Evolutionary conservation across 2,329 filamentous ascomycete genomes (phyloP), one percentile per base, ranked within the genome.

Genomic region (Trichoderma lentiforme): DNA sequence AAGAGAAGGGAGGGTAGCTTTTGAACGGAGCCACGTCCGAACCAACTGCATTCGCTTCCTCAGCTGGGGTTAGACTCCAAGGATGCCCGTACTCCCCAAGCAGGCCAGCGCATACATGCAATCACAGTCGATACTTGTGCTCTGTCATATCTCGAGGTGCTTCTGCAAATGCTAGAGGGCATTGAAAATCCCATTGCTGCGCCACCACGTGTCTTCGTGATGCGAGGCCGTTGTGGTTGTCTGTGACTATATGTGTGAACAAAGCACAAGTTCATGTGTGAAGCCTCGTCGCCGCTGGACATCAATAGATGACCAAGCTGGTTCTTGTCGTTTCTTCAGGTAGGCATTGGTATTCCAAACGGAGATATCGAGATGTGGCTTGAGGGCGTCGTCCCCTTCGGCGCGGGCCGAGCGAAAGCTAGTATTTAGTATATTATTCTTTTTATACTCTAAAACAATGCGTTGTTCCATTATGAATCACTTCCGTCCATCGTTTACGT

Each of bases 21-120:
- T n/a, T 32, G 1, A n/a, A 34, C 56, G 57, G 66, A 39, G 56
- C 32, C 28, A 34, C 21, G 60, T 47, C 58, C 43, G 68, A 70
- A 32, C 7, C 28, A 15, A 26, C 34, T 26, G 47, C 21, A 30
- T 32, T 34, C 34, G 36, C 21, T 43, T 63, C 43, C 26, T 34
- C 18, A 57, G 39, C 18, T 39, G 4, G 18, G 18, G 15, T 57
- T 32, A 18, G 32, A n/a, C 28, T 34, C 24, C 18, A 18, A 24
- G 43, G 24, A 64, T 43, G 32, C 26, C 47, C 61, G 24, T 32
- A 39, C 30, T 57, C 68, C 43, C 9, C 58, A 30, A 32, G 7
- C 8, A 51, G 18, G 66, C 66, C 66, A 70, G 57, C 66, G 57
- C 66, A 70, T 70, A 70, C 66, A 70, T 70, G 57, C 66, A 62